Conservation (phyloP, 164 flowering plant genomes). For the Stephania yunnanensis region DNA sequence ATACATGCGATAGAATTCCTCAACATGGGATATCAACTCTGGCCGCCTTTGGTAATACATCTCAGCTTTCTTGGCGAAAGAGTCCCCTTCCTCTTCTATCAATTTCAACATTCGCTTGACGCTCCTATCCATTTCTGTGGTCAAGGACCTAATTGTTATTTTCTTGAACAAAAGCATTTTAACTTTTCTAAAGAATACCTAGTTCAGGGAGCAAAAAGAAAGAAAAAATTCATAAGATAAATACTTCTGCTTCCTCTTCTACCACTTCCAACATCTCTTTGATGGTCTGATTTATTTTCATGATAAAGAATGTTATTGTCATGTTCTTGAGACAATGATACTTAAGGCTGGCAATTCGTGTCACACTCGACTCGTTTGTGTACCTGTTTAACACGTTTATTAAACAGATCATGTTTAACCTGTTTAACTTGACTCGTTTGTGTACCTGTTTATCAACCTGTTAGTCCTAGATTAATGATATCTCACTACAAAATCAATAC, state of each 20-base stretch:
- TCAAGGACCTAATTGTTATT: conserved; percentile 23
- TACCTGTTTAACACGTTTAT: no score
- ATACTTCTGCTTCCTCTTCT: neutral
- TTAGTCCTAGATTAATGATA: no score
- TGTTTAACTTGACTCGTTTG: no score
- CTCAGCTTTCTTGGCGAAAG: conserved; percentile 86
- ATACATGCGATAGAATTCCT: conserved; percentile 81
- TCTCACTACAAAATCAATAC: no score
- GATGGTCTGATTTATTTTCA: neutral
- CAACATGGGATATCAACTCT: conserved; percentile 62
- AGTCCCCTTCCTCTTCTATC: conserved; percentile 90
- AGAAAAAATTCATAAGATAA: neutral
- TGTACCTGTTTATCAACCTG: no score
- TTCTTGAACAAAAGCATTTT: conserved; percentile 13
- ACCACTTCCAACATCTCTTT: neutral
- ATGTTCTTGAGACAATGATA: neutral
- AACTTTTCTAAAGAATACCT: neutral
- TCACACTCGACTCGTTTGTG: no score
- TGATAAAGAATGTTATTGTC: neutral
- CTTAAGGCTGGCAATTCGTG: no score
- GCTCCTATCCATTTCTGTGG: conserved; percentile 74
- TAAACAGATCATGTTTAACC: no score
- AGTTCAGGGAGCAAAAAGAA: neutral
- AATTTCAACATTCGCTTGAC: conserved; percentile 78
- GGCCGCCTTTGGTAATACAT: conserved; percentile 89